Evolutionary conservation across 2,329 filamentous ascomycete genomes (phyloP), one percentile per base, ranked within the genome.

Genomic region (Claviceps monticola): DNA sequence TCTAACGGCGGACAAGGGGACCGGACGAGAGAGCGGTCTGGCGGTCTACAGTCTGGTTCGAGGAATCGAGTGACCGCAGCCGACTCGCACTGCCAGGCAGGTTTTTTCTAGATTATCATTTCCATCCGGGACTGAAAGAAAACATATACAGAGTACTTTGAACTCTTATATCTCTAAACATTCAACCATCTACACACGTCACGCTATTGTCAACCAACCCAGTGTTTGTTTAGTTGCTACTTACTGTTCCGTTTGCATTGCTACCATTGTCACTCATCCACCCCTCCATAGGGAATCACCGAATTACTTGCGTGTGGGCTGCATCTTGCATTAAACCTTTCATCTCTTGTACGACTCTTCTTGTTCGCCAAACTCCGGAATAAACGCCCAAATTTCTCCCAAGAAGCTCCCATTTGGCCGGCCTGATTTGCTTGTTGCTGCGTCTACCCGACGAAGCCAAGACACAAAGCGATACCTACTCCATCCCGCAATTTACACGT

Each of bases 401-500:
- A 54, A 29, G 36, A 43, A 34, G 29, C 9, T 46, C 48, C 42
- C 41, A 37, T 48, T 54, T 49, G 53, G 43, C 49, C 46, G 49
- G 41, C 57, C 60, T 56, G 29, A 44, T 9, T 26, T 42, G 16
- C 19, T 21, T 45, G 16, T 41, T 39, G 46, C 61, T 65, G 64
- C 62, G 61, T 59, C 61, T 62, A 61, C 60, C 60, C 62, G 58
- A 63, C 46, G 58, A 58, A 59, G 58, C 63, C 64, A 63, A 67
- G 59, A 21, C 57, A 54, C 55, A 55, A 55, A 34, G 29, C 57
- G 39, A 46, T 50, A 60, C 54, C 44, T 17, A 37, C 26, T 45
- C 14, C n/a, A 16, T 13, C 26, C 5, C 39, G 39, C 48, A 44
- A 48, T 42, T 42, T 46, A 23, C 48, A 34, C 29, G 9, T 36